Evolutionary conservation across 768 basidiomycete genomes (phyloP), one percentile per base, ranked within the genome.

Genomic region (Fomitopsis pulvina): DNA sequence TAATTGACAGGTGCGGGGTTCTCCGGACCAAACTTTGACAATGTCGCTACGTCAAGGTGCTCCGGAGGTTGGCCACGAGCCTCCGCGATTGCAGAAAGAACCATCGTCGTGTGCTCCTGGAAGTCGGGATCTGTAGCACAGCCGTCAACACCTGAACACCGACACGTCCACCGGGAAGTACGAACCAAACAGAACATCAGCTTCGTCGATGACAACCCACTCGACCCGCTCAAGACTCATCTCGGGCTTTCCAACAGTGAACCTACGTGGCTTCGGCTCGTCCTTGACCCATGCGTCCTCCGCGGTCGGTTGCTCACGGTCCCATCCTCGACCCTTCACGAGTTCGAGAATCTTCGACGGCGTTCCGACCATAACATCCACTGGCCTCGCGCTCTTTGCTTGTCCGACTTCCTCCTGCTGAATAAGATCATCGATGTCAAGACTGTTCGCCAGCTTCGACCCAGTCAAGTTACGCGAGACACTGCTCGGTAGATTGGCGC

Each of bases 141-240:
- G 34, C 24, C 42, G 30, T 46, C 24, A 51, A 22, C 30, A 7
- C 1, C 1, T 7, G 7, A 24, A 11, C 8, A 18, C 1, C 2
- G 16, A 2, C 11, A 12, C 7, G 20, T 20, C 18, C 2, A 5
- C 21, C 8, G 9, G n/a, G n/a, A 12, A 42, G 45, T 4, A 66
- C 77, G 44, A 55, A 89, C 92, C 90, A 47, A 95, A 85, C 11
- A 94, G 70, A 43, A 96, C 80, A 62, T 95, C 93, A 0, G 93
- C 92, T 61, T 96, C 92, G 53, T 96, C 93, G 1, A 95, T 71
- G 2, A 94, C 73, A 5, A 95, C 84, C 91, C 91, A 95, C 59
- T 95, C 90, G 1, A 94, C 70, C 43, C 80, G 76, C 45, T 74
- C 75, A 21, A 92, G 66, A 1, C 81, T 75, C 67, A 89, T 75